Base-by-base conservation (phyloP, 2,329 filamentous ascomycete genomes). In the Amauroascus niger region DNA sequence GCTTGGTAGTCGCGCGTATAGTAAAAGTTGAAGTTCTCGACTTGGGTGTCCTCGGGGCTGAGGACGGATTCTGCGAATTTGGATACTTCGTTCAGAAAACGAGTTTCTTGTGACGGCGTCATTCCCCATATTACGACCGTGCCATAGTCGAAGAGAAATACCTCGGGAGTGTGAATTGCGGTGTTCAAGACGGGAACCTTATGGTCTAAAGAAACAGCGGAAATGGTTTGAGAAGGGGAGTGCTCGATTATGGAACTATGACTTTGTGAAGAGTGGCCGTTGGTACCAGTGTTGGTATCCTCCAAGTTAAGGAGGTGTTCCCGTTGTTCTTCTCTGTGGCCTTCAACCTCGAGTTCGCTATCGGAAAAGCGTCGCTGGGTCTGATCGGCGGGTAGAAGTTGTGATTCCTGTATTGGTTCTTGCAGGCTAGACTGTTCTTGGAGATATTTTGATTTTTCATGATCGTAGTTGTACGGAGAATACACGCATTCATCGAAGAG, bases 61-160 rank as follows among this genome's bases (percentile, higher is more conserved):
- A 97, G 78, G 69, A 95, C 95, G 66, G 95, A 91, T 39, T 83
- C 80, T 69, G 96, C 93, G 62, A 97, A 98, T 65, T 93, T 95
- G 54, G 88, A 82, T 57, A 98, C 86, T 63, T 98, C 91, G 62
- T 93, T 93, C 14, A 98, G 75, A 65, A 98, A 95, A 37, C 87
- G 82, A 60, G 87, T 84, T 72, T 98, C 93, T 62, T 98, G 86
- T 28, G 81, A 78, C n/a, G 86, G 76, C 0, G 87, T 85, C 93
- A 98, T 97, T 61, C 93, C 93, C 93, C 93, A 98, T 67, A 97
- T 89, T 13, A 98, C 93, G 4, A 96, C 88, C 1, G 95, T 95
- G 55, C 93, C 93, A 65, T 98, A 98, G 66, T 96, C 88, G 65
- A 97, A 98, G 11, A 98, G 77, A 67, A 98, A 98, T 1, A 96